Evolutionary conservation across 179 eudicot genomes (phyloP).

Genomic region (Gypsophila paniculata): DNA sequence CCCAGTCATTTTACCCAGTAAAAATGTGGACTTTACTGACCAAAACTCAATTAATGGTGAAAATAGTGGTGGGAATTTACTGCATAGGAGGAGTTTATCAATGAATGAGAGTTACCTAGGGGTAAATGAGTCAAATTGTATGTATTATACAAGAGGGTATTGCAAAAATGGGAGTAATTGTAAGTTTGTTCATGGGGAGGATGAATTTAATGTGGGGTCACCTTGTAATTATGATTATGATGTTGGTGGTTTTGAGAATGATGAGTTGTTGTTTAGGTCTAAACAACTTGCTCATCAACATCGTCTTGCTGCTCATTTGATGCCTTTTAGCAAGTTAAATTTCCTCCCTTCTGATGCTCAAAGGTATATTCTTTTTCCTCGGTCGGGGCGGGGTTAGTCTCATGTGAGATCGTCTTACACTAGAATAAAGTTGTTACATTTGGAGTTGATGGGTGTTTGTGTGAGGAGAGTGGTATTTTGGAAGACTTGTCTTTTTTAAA

Average conservation of each 20-base stretch:
- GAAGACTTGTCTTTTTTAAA: too few species aligned
- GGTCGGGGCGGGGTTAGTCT: too few species aligned
- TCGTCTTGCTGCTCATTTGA: constrained; percentile 52
- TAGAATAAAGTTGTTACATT: too few species aligned
- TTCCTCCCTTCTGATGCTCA: constrained; percentile 50
- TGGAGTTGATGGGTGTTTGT: too few species aligned
- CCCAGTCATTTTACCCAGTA: constrained; percentile 23
- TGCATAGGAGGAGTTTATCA: constrained; percentile 62
- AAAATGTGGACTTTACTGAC: constrained; percentile 32
- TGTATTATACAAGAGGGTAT: constrained; percentile 62
- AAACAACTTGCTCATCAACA: constrained; percentile 68
- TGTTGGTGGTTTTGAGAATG: constrained; percentile 45
- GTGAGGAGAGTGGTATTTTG: too few species aligned
- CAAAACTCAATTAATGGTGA: constrained; percentile 9
- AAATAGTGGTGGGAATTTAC: constrained; percentile 15
- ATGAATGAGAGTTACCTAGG: constrained; percentile 57
- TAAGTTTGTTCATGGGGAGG: constrained; percentile 33
- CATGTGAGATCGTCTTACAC: too few species aligned
- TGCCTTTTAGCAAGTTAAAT: constrained; percentile 55
- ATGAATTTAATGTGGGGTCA: constrained; percentile 16
- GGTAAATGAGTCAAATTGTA: constrained; percentile 42
- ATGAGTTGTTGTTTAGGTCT: constrained; percentile 56
- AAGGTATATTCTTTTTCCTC: constrained; percentile 33
- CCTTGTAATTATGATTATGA: constrained; percentile 32
- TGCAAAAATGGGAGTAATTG: constrained; percentile 58